A percentile compares a stretch with the other conserved stretches of the same genome.
phyloP scores from a whole-genome alignment of 352 stramenopile genomes.

The Phytopythium litorale region DNA sequence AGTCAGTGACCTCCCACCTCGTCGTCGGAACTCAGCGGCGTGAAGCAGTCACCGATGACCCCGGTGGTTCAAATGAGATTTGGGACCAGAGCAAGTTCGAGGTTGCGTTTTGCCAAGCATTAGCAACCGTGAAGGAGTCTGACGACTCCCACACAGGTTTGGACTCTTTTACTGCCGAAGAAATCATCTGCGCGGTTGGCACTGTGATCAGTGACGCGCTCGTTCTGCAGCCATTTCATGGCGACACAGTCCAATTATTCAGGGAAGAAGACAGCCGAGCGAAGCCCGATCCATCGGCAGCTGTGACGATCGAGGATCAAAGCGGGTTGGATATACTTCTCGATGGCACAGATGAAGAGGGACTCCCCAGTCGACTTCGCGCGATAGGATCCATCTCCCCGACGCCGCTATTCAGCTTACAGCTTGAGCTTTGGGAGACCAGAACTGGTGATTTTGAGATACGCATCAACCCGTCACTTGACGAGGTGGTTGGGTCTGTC shows the following conservation, averaged over 20 bases:
- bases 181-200: slow-evolving; percentile 17
- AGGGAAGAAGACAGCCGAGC: neutral
- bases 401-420: slow-evolving; percentile 15
- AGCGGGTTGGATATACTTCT: neutral
- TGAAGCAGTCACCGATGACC: neutral
- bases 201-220: neutral
- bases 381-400: slow-evolving; percentile 5
- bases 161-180: slow-evolving; percentile 23
- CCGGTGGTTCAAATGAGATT: slow-evolving; percentile 6
- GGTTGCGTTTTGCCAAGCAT: slow-evolving; percentile 21
- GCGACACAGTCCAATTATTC: neutral
- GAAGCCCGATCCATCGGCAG: neutral
- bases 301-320: neutral
- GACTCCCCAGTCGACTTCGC: neutral
- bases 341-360: neutral
- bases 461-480: neutral
- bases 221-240: neutral
- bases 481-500: neutral
- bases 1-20: slow-evolving; percentile 22
- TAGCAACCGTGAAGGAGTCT: slow-evolving; percentile 8
- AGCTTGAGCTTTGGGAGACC: slow-evolving; percentile 9
- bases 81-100: slow-evolving; percentile 41
- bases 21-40: neutral
- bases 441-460: neutral
- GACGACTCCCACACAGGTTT: neutral